Percentiles rank a stretch among this genome's conserved stretches.
These are phyloP conservation scores for Polysphondylium violaceum DNA, from an alignment of 78 protist genomes.

Conservation along the genomic window DNA sequence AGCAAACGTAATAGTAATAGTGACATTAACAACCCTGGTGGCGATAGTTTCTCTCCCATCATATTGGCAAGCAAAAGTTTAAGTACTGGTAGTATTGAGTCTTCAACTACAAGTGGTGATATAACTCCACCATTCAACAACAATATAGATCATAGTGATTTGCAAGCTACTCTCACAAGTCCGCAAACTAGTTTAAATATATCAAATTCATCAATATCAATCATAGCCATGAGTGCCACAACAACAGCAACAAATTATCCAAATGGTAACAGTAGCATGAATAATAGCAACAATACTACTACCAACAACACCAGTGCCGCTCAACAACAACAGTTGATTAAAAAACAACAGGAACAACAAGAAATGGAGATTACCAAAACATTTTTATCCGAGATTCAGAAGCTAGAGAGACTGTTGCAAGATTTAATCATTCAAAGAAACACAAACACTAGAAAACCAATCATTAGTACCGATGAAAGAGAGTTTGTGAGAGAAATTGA, in stretches of 20 bases:
- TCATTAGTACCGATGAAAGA: slow-evolving; percentile 4
- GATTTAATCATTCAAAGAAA: slow-evolving; percentile 54
- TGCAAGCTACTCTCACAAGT: neutral
- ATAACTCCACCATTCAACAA: neutral
- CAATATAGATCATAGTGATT: neutral
- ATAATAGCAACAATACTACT: neutral
- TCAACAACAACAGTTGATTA: neutral
- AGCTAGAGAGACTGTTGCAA: slow-evolving; percentile 45
- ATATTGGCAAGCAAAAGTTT: too few species aligned
- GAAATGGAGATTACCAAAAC: slow-evolving; percentile 14
- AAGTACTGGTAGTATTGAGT: too few species aligned
- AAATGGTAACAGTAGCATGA: neutral
- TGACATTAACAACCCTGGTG: neutral
- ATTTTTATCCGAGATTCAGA: slow-evolving; percentile 34
- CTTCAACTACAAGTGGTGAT: neutral
- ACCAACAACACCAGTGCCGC: neutral
- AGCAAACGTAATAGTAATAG: slow-evolving; percentile 11
- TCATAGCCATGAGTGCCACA: neutral
- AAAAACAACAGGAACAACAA: neutral
- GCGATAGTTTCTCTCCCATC: too few species aligned
- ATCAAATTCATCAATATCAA: slow-evolving; percentile 2
- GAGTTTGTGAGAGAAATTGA: slow-evolving; percentile 53
- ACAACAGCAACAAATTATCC: neutral
- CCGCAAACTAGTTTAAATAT: slow-evolving; percentile 10
- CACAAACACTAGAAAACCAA: slow-evolving; percentile 33